These are phyloP conservation scores for Abortiporus biennis DNA, from an alignment of 1,284 basidiomycete genomes.

Conservation along the genomic window DNA sequence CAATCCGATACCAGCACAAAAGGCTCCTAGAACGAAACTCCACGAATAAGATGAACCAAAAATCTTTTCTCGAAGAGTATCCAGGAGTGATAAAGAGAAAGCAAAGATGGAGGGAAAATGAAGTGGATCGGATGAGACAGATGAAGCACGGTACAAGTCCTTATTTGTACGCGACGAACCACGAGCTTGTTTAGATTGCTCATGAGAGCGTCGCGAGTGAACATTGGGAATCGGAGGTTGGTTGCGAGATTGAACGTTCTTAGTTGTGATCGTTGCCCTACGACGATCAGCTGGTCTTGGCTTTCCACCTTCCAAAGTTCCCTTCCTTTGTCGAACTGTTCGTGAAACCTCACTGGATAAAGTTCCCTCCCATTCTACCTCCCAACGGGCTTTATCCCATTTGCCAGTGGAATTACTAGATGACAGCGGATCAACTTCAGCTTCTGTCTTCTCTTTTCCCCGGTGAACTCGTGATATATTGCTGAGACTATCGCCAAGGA, in stretches of 20 bases:
- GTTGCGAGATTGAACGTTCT: background rate
- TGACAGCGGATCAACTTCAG: no score
- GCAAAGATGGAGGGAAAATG: constrained; percentile 41
- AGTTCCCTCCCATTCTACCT: constrained; percentile 52
- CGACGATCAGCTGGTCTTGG: no score
- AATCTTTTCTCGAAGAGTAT: constrained; percentile 23
- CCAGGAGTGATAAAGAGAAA: constrained; percentile 40
- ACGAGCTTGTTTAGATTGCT: background rate
- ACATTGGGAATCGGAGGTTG: constrained; percentile 4
- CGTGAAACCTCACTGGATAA: constrained; percentile 54
- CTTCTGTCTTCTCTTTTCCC: no score
- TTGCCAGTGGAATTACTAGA: constrained; percentile 3
- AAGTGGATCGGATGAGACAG: constrained; percentile 35
- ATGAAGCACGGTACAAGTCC: no score
- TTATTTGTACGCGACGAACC: no score
- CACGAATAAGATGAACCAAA: background rate
- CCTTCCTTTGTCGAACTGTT: constrained; percentile 14
- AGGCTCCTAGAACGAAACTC: constrained; percentile 3
- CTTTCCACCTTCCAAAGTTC: no score
- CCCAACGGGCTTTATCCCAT: constrained; percentile 58
- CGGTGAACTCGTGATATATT: no score
- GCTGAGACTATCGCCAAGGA: background rate
- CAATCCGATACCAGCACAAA: constrained; percentile 7
- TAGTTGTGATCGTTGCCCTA: no score
- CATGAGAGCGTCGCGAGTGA: background rate